Percentiles rank a stretch among this genome's conserved stretches.
Conservation (phyloP, 805 yeast genomes). For the Ogataea chonburiensis region DNA sequence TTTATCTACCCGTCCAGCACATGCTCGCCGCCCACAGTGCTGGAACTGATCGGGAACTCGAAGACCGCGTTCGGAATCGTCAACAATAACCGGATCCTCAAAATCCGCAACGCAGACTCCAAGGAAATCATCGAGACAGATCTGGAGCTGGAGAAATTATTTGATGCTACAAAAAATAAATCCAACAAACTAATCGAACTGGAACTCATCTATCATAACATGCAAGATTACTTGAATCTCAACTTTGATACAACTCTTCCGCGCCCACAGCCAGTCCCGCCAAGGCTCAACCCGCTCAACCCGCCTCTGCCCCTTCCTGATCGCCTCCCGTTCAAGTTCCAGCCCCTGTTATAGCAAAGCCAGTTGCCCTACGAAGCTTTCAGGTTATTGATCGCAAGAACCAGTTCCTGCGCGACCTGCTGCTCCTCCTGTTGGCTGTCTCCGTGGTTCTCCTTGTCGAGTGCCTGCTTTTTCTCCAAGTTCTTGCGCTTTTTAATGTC, state of each 20-base stretch:
- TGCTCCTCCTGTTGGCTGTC: slow-evolving; percentile 24
- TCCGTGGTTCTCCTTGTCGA: slow-evolving; percentile 11
- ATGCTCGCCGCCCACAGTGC: slow-evolving; percentile 76
- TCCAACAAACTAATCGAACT: slow-evolving; percentile 37
- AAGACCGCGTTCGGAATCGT: slow-evolving; percentile 65
- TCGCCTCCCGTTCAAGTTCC: slow-evolving; percentile 28
- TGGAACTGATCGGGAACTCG: slow-evolving; percentile 78
- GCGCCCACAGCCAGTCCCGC: slow-evolving; percentile 13
- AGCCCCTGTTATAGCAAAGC: slow-evolving; percentile 27
- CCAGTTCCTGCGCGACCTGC: slow-evolving; percentile 29
- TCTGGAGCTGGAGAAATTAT: slow-evolving; percentile 46
- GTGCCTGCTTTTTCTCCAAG: slow-evolving; percentile 12
- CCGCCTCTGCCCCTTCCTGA: slow-evolving; percentile 15
- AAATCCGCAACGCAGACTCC: slow-evolving; percentile 35
- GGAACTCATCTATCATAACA: slow-evolving; percentile 37
- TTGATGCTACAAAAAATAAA: slow-evolving; percentile 27
- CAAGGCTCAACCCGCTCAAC: slow-evolving; percentile 2
- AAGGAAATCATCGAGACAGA: slow-evolving; percentile 41
- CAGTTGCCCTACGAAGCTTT: slow-evolving; percentile 12
- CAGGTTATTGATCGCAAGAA: slow-evolving; percentile 22
- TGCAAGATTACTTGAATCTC: slow-evolving; percentile 30
- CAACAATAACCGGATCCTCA: slow-evolving; percentile 34
- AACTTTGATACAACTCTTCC: slow-evolving; percentile 24
- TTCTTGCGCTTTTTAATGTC: slow-evolving; percentile 22
- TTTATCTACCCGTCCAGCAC: slow-evolving; percentile 63